Evolutionary conservation across 2,329 filamentous ascomycete species (phyloP), one percentile per base, ranked within the genome.

Genomic region (Hirsutella thompsonii): DNA sequence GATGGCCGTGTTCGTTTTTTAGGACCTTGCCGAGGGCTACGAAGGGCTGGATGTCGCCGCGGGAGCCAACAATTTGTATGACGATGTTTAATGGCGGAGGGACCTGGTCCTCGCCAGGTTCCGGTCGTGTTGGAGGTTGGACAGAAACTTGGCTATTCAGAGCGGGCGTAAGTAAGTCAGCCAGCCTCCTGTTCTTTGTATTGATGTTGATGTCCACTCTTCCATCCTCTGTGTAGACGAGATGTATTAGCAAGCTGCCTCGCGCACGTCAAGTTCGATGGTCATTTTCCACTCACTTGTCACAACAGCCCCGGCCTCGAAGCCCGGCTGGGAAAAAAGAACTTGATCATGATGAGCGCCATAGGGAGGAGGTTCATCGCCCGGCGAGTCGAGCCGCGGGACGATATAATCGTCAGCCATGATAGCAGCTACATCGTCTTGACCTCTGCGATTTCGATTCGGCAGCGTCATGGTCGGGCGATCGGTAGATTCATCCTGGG

Each of bases 151-250:
- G 70, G 46, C 68, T 66, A 45, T 71, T 62, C 33, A 88, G 56
- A 8, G 79, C 74, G 3, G 82, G 80, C 0, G 74, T 71, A 20
- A 89, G 69, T 11, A 89, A 66, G 44, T 79, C 74, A 2, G 81
- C 76, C 4, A 90, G 65, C 41, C 73, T 73, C 41, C 70, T 64
- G 49, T 72, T 79, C 49, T 76, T 80, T 56, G 87, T 80, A 53
- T 81, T 79, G 61, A 92, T 85, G 46, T 79, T 80, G 63, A 92
- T 87, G 53, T 87, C 79, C 51, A 92, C 71, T 53, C 86, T 76
- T 20, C 85, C 85, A 62, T 89, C 81, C 45, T 75, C 83, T 78
- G 40, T 78, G 40, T n/a, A 18, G 51, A 33, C 13, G n/a, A 8
- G 11, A 34, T 30, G n/a, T 26, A 29, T 42, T 16, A 41, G 36